Base-by-base conservation (phyloP, 75 land plant genomes). In the Cunninghamia lanceolata region DNA sequence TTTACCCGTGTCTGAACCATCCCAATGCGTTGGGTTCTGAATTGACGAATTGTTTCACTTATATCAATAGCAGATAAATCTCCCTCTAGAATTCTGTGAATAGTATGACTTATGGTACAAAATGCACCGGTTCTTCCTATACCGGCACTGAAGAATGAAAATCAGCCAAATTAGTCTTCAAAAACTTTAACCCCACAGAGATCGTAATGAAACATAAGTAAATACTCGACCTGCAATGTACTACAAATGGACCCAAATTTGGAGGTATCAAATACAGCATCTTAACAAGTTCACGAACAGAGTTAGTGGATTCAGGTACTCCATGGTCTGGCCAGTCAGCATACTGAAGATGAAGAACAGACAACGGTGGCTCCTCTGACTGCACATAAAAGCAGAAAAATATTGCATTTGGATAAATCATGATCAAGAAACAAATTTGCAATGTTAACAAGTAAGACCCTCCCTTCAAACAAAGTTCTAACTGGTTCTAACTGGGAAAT, bases 301-400 rank as follows among this genome's bases (percentile, higher is more conserved):
- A 86, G 4, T 36, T 9, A 50, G 98, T 95, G 68, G 91, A 89
- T 4, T 74, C 75, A 46, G 99, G 99, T 17, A 96, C 96, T 52
- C 94, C 98, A 89, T 92, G 92, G 87, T 97, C 99, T 66, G 99
- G 98, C 99, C 99, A 97, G 30, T 95, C 92, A 85, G 94, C 93
- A 85, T 96, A 95, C 82, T 94, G 93, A 71, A 96, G 88, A 88
- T 97, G 99, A 63, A 97, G 85, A 85, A 96, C 98, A 88, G 91
- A 83, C 84, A 92, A 66, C 0, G 95, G 91, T 32, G 92, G 93
- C 59, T 91, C 95, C 38, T 89, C 88, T 30, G 93, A 87, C 94
- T 94, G 90, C 94, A 92, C 34, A 84, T 16, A 82, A 19, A 40
- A 43, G 19, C 39, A 70, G 16, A 84, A 54, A 45, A 45, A 45